Percentiles rank a stretch among this genome's conserved stretches.
Evolutionary conservation across 2,329 filamentous ascomycete genomes (phyloP).

Genomic region (Exophiala xenobiotica): DNA sequence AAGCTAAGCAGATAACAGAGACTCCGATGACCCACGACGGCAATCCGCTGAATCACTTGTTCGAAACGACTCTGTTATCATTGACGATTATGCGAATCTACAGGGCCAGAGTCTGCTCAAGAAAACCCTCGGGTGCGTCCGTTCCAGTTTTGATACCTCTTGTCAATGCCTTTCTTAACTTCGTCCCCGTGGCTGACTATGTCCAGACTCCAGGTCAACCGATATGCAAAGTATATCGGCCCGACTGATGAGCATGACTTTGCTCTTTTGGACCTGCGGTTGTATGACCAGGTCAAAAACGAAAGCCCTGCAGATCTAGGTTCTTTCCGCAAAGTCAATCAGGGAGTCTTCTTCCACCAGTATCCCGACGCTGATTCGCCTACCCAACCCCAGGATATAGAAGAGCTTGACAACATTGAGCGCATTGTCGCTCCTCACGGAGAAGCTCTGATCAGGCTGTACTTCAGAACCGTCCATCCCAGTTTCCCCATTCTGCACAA

Average conservation of each 20-base stretch:
- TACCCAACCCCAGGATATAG: conserved; percentile 28
- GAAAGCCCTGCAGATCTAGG: conserved; percentile 29
- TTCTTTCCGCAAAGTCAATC: conserved; percentile 31
- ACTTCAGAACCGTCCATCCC: conserved; percentile 78
- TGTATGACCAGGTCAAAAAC: conserved; percentile 30
- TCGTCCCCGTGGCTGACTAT: conserved; percentile 24
- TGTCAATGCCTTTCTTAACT: conserved; percentile 19
- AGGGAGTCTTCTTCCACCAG: conserved; percentile 31
- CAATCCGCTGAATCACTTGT: conserved; percentile 23
- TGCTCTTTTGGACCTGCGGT: conserved; percentile 29
- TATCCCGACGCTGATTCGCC: conserved; percentile 30
- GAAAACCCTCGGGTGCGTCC: conserved; percentile 29
- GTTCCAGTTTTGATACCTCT: neutral
- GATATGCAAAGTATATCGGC: conserved; percentile 32
- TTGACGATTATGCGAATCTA: conserved; percentile 27
- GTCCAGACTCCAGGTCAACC: conserved; percentile 30
- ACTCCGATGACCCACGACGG: conserved; percentile 26
- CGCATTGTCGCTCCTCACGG: conserved; percentile 73
- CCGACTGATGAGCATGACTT: conserved; percentile 32
- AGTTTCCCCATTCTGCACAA: conserved; percentile 82
- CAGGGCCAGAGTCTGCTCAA: conserved; percentile 28
- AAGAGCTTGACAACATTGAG: conserved; percentile 54
- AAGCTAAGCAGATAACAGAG: conserved; percentile 29
- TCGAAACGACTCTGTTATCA: conserved; percentile 20
- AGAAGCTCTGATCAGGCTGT: conserved; percentile 73